Evolutionary conservation across 148 eudicot species (phyloP), one percentile per base, ranked within the genome.

Genomic region (Arbutus unedo): DNA sequence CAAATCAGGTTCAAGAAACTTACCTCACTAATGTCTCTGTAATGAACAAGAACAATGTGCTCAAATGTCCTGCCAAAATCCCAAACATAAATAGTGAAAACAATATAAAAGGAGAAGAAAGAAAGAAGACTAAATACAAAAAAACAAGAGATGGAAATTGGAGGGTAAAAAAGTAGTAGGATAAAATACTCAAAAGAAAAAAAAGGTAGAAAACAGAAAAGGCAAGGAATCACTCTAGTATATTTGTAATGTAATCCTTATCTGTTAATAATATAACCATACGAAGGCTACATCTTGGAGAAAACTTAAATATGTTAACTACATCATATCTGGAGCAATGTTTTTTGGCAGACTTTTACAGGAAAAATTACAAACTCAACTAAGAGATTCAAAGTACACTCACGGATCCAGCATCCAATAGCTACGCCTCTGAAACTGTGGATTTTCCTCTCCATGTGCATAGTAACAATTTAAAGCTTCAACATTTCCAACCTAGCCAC

Each of bases 31-130:
- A 93, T 92, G 51, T 96, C 94, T 90, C 99, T 91, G 88, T 96
- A 96, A 89, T 96, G 99, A 85, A 96, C 99, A 84, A 96, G 97
- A 84, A 96, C 99, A 90, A 96, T 96, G 85, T 96, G 99, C 79
- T 94, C 98, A 81, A 82, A 84, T 23, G 89, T 92, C 93, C 99
- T 96, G 87, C 83, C 81, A 79, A 78, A 86, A 75, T 43, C 16
- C 51, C 73, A 43, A 79, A 72, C 23, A 18, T 21, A 31, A 82
- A 38, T 59, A 16, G 72, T 6, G 2, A 48, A 41, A 76, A 62
- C 41, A 31, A 49, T 21, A 25, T 18, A 23, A 54, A 62, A 19
- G 10, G 38, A 54, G 6, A 54, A 15, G 6, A 14, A 76, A 21
- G 19, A 77, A 23, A 82, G 14, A 23, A 21, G 38, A 74, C 1